These are phyloP conservation scores for Thelonectria blattea DNA, from an alignment of 2,329 filamentous ascomycete genomes.

Conservation along the genomic window DNA sequence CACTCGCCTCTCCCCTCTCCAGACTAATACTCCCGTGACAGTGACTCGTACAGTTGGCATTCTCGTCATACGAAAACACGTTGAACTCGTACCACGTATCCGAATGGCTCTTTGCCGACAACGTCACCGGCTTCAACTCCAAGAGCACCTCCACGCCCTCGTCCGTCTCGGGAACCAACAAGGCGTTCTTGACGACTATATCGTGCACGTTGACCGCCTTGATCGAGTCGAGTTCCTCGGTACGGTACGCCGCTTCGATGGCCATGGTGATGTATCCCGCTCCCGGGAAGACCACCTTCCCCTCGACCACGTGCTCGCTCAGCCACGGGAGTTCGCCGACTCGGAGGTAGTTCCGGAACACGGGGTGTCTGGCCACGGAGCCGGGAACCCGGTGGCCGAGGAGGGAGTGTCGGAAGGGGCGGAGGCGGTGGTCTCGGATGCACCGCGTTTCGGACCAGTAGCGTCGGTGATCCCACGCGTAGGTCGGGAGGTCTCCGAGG, in stretches of 20 bases:
- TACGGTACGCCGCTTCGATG: slow-evolving; percentile 36
- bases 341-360: slow-evolving; percentile 44
- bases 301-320: slow-evolving; percentile 41
- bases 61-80: slow-evolving; percentile 36
- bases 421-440: slow-evolving; percentile 32
- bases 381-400: slow-evolving; percentile 32
- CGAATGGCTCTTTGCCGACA: slow-evolving; percentile 29
- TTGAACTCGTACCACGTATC: slow-evolving; percentile 37
- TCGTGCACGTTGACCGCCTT: slow-evolving; percentile 29
- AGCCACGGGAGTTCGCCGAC: slow-evolving; percentile 44
- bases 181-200: slow-evolving; percentile 33
- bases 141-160: slow-evolving; percentile 35
- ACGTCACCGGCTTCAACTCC: slow-evolving; percentile 31
- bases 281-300: slow-evolving; percentile 42
- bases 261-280: slow-evolving; percentile 45
- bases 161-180: slow-evolving; percentile 31
- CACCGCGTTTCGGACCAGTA: slow-evolving; percentile 38
- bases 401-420: slow-evolving; percentile 35
- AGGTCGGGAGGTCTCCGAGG: slow-evolving; percentile 35
- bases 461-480: slow-evolving; percentile 41
- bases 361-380: slow-evolving; percentile 34
- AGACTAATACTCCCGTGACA: slow-evolving; percentile 31
- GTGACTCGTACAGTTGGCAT: slow-evolving; percentile 33
- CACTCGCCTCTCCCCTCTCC: slow-evolving; percentile 22
- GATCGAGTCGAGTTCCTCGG: slow-evolving; percentile 22